A percentile compares a stretch with the other conserved stretches of the same genome.
These are phyloP conservation scores for Pythium aristosporum DNA, from an alignment of 352 stramenopile genomes.

Conservation along the genomic window DNA sequence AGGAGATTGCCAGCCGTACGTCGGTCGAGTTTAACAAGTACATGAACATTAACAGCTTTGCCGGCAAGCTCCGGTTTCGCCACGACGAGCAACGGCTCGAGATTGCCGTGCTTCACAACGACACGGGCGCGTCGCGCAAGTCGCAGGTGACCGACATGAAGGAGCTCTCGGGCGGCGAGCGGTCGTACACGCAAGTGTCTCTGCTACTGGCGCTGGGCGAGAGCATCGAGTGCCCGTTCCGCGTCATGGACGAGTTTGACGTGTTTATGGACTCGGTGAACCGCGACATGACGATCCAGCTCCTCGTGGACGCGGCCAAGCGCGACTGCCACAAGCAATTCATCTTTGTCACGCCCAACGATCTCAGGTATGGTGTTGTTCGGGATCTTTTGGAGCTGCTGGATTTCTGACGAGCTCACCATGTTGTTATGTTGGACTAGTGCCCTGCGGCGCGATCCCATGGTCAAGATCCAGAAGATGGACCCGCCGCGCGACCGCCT, in stretches of 20 bases:
- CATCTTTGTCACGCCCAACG: slow-evolving; percentile 88
- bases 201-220: slow-evolving; percentile 94
- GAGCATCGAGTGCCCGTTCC: slow-evolving; percentile 92
- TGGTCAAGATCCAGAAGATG: slow-evolving; percentile 90
- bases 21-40: slow-evolving; percentile 84
- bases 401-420: background rate
- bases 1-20: slow-evolving; percentile 75
- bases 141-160: slow-evolving; percentile 96
- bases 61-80: slow-evolving; percentile 78
- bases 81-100: slow-evolving; percentile 76
- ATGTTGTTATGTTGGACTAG: slow-evolving; percentile 31
- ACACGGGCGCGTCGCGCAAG: slow-evolving; percentile 56
- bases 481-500: slow-evolving; percentile 77
- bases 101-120: slow-evolving; percentile 81
- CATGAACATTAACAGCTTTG: slow-evolving; percentile 86
- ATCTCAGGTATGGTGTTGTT: slow-evolving; percentile 60
- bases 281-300: slow-evolving; percentile 94
- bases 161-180: slow-evolving; percentile 96
- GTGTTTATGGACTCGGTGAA: slow-evolving; percentile 99
- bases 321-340: slow-evolving; percentile 79
- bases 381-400: too few relatives aligned
- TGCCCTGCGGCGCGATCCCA: slow-evolving; percentile 61
- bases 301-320: slow-evolving; percentile 90
- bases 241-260: slow-evolving; percentile 99
- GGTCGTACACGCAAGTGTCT: slow-evolving; percentile 95